Evolutionary conservation across 129 eudicot species (phyloP).

Genomic region (Arctium minus): DNA sequence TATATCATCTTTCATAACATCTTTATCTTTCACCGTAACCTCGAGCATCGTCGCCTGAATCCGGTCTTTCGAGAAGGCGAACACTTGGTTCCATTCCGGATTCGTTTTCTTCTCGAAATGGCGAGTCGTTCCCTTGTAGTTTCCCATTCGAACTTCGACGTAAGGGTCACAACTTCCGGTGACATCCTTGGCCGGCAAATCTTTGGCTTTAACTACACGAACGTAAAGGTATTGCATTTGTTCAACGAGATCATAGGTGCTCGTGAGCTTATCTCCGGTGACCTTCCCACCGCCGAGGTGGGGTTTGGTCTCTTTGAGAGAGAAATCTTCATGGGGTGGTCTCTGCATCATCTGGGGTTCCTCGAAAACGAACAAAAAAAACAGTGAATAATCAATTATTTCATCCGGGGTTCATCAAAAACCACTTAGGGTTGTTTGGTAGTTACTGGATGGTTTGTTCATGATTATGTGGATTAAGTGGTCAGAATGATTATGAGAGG

Average conservation of each 20-base stretch:
- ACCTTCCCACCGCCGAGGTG: constrained; percentile 11
- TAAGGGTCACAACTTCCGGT: constrained; percentile 39
- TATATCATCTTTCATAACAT: constrained; percentile 21
- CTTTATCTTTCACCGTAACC: constrained; percentile 25
- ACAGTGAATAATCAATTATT: neutral
- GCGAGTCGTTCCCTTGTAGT: constrained; percentile 37
- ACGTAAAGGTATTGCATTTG: constrained; percentile 43
- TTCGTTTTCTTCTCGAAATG: constrained; percentile 34
- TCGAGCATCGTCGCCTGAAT: constrained; percentile 36
- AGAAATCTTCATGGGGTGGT: constrained; percentile 7
- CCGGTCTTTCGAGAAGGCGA: constrained; percentile 34
- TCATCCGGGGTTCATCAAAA: neutral
- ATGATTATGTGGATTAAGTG: too few species aligned
- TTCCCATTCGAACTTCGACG: constrained; percentile 38
- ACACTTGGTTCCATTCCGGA: constrained; percentile 49
- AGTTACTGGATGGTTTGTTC: too few species aligned
- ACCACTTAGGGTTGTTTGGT: neutral
- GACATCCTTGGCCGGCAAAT: constrained; percentile 29
- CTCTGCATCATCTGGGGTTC: neutral
- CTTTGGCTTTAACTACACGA: constrained; percentile 41
- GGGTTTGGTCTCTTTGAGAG: constrained; percentile 10
- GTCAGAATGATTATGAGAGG: too few species aligned
- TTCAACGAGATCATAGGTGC: constrained; percentile 50
- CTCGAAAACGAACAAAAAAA: neutral
- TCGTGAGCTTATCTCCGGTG: constrained; percentile 22